These are phyloP conservation scores for Leptographium procerum DNA, from an alignment of 2,329 filamentous ascomycete genomes.

Conservation along the genomic window DNA sequence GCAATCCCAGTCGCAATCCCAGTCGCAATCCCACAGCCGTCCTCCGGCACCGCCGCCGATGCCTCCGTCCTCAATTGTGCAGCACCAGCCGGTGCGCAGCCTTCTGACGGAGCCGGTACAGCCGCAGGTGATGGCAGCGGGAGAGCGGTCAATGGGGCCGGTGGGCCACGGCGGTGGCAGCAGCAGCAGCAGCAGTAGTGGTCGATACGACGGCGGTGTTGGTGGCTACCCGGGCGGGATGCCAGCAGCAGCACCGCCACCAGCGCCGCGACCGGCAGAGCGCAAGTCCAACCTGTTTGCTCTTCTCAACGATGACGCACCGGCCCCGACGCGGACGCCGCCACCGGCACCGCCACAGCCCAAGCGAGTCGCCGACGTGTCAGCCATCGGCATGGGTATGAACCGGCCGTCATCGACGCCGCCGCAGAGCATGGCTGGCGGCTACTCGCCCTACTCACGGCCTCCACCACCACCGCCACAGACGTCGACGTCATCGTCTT, in stretches of 20 bases:
- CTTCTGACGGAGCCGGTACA: conserved; percentile 11
- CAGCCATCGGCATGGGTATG: conserved; percentile 9
- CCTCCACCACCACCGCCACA: conserved; percentile 18
- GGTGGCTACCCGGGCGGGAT: not conserved
- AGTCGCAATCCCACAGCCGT: not conserved
- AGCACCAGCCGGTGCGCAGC: conserved; percentile 7
- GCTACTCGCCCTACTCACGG: conserved; percentile 35
- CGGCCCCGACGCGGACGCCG: conserved; percentile 25
- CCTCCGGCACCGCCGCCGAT: not conserved
- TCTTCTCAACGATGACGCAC: conserved; percentile 49
- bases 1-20: not conserved
- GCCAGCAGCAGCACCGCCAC: conserved; percentile 16
- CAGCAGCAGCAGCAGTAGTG: too few species aligned
- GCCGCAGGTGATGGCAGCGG: conserved; percentile 7
- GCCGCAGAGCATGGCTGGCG: conserved; percentile 14
- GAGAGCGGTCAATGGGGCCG: conserved; percentile 25
- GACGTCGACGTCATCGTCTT: conserved; percentile 24
- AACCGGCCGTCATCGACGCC: conserved; percentile 4
- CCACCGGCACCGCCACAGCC: conserved; percentile 13
- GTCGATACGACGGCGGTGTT: conserved; percentile 23
- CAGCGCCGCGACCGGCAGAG: conserved; percentile 29
- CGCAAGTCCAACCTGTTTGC: conserved; percentile 55
- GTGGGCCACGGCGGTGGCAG: conserved; percentile 16
- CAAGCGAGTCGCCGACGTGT: conserved; percentile 40
- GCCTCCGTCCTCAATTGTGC: not conserved